Percentiles rank a stretch among this genome's conserved stretches.
Conservation (phyloP, 225 moss, liverwort and hornwort species). For the Neckera pumila region DNA sequence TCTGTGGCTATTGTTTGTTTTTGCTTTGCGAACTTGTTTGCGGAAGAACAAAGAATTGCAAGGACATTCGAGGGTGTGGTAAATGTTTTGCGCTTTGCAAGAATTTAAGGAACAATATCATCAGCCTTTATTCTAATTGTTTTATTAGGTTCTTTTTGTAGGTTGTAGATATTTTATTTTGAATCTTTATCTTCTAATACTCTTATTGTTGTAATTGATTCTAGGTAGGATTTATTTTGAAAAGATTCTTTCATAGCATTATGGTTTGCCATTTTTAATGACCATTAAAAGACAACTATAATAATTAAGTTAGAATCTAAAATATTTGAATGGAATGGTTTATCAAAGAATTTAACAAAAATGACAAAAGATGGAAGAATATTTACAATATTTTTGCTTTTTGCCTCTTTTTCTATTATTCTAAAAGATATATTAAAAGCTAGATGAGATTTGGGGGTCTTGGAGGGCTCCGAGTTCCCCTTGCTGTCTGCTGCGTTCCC, state of each 20-base stretch:
- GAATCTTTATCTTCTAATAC: not conserved
- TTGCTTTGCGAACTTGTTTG: too few species aligned
- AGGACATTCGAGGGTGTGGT: too few species aligned
- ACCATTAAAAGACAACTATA: not conserved
- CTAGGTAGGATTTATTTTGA: not conserved
- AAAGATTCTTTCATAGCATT: not conserved
- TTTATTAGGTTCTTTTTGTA: not conserved
- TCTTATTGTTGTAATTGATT: not conserved
- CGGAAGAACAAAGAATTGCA: accelerated
- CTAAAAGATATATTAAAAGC: too few species aligned
- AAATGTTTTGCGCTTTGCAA: accelerated
- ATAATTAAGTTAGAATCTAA: not conserved
- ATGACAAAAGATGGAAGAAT: not conserved
- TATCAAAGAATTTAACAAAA: not conserved
- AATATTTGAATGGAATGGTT: not conserved
- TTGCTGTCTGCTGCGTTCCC: too few species aligned
- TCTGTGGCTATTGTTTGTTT: not conserved
- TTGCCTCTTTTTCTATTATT: not conserved
- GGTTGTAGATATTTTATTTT: not conserved
- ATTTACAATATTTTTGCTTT: not conserved
- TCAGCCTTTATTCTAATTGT: not conserved
- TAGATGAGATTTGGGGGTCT: too few species aligned
- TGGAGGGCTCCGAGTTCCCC: too few species aligned
- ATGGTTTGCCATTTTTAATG: not conserved
- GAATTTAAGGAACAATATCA: not conserved